Evolutionary conservation across 305 asterid genomes (phyloP), one percentile per base, ranked within the genome.

Genomic region (Galium porrigens): DNA sequence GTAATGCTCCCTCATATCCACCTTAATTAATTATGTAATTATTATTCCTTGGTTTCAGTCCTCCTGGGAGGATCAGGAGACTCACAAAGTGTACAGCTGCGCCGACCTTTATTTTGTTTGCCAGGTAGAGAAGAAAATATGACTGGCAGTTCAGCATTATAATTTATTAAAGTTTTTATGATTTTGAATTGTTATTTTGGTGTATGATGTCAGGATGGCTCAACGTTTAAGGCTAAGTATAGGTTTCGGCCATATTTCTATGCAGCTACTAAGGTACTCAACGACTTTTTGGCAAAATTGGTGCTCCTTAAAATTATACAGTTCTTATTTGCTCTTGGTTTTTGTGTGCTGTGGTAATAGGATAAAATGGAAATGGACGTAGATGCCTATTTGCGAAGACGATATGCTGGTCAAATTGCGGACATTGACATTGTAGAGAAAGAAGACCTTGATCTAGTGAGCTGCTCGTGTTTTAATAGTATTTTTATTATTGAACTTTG

Each of bases 371-470:
- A 92, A 78, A 87, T 80, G 87, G 99, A 92, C 27, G 99, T 92
- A 42, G 99, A 92, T 34, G 88, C 95, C 11, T 87, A 89, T 83
- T 70, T 92, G 80, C 86, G 95, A 83, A 83, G 97, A 80, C 91
- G 94, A 17, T 92, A 85, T 39, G 94, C 84, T 78, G 94, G 94
- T 62, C 96, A 89, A 81, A 82, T 92, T 63, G 92, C 90, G 18
- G 95, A 92, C 61, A 77, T 89, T 72, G 89, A 86, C 76, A 82
- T 87, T 74, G 70, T 83, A 71, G 90, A 89, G 71, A 92, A 89
- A 78, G 99, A 92, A 73, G 99, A 92, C 73, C 99, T 87, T 78
- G 80, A 84, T 83, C 94, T 92, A 53, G 99, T 92, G 81, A 91
- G 80, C 68, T 61, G 70, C 33, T 69, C n/a, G 37, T 59, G 70